phyloP scores from a whole-genome alignment of 306 rosid genomes.

The Nissolia schottii region DNA sequence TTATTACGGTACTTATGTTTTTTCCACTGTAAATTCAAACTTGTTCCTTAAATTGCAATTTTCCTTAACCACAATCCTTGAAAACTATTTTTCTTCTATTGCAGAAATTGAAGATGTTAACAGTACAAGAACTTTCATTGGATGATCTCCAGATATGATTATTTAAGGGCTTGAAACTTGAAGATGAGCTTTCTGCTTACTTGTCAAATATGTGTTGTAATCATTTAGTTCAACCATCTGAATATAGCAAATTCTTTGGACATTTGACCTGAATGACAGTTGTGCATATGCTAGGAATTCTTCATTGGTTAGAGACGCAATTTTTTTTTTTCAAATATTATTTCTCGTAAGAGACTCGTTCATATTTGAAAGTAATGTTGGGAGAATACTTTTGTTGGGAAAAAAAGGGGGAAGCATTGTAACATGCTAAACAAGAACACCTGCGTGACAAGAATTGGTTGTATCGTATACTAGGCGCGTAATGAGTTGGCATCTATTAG shows the following conservation, averaged over 20 bases:
- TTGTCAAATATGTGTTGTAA: constrained; percentile 34
- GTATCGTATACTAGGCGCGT: not conserved
- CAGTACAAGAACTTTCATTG: constrained; percentile 64
- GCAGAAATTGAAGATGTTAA: constrained; percentile 88
- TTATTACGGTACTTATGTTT: constrained; percentile 57
- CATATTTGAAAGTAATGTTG: not conserved
- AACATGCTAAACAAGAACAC: not conserved
- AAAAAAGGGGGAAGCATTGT: not conserved
- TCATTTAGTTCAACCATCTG: constrained; percentile 25
- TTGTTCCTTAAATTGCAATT: constrained; percentile 5
- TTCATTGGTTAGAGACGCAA: constrained; percentile 25
- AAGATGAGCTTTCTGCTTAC: constrained; percentile 6
- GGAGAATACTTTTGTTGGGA: not conserved
- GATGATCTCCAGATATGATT: constrained; percentile 87
- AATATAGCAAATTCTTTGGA: constrained; percentile 36
- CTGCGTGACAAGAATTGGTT: not conserved
- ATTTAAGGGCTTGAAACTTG: constrained; percentile 18
- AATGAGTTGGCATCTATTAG: not conserved
- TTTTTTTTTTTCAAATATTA: not conserved
- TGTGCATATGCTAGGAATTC: constrained; percentile 37
- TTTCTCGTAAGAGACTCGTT: constrained; percentile 18
- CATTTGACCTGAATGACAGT: constrained; percentile 27
- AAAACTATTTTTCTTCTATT: constrained; percentile 5
- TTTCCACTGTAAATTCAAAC: not conserved
- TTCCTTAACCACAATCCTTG: constrained; percentile 1